Base-by-base conservation (phyloP, 148 eudicot species). In the Arctostaphylos glauca region DNA sequence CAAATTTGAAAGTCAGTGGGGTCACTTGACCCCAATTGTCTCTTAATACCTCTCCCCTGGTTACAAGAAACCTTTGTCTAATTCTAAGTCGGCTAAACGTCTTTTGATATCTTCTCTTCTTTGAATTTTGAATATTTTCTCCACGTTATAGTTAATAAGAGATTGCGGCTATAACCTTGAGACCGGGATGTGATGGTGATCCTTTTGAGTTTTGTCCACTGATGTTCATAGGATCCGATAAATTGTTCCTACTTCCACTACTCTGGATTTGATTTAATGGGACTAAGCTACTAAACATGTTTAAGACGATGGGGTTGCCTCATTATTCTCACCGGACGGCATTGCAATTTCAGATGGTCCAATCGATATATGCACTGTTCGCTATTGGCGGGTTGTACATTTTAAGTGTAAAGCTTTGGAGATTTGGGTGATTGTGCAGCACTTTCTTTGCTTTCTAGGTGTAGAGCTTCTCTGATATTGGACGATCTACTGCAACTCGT, bases 351-450 rank as follows among this genome's bases (percentile, higher is more conserved):
- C 16, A 19, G 85, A 47, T n/a, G 88, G 46, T 76, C 74, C 85
- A 49, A 49, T 48, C 74, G 86, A 31, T n/a, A n/a, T n/a, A n/a
- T 31, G 38, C 38, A 31, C 23, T 87, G 71, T 76, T 81, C 54
- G 74, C 73, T 53, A 84, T 87, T 55, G 88, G 64, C 4, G 85
- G 88, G 60, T 72, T 81, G 80, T 91, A 95, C 75, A 77, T 90
- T 44, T 71, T 86, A 43, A 88, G 38, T 31, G 38, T 31, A 31
- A 31, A 31, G 38, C 53, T 76, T 85, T 5, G 88, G 46, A 80
- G 81, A 41, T 77, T 75, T 72, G 47, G 87, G 82, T 49, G 85
- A 74, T 64, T 68, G 83, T 10, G 86, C 46, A 3, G 82, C 87
- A 80, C 74, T 83, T 73, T 82, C 91, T 13, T 60, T 77, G 67